A percentile compares a stretch with the other conserved stretches of the same genome.
Evolutionary conservation across 139 green algal genomes (phyloP).

Genomic region (Chlorella sp.): DNA sequence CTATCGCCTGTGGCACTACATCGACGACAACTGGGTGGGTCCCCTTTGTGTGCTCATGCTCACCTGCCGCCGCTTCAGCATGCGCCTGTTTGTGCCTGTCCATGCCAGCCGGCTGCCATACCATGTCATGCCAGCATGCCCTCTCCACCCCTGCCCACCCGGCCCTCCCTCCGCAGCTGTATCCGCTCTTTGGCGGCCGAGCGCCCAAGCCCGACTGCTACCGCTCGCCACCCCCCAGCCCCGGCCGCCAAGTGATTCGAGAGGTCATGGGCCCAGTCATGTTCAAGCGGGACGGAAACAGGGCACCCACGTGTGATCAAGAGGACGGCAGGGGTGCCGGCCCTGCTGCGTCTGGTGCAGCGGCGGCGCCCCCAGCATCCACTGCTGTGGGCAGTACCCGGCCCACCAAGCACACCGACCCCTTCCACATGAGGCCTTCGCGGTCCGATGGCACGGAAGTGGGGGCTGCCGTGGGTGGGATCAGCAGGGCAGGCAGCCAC

Average conservation of each 20-base stretch:
- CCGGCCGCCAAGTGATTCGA: not conserved
- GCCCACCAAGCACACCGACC: not conserved
- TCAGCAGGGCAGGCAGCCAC: not conserved
- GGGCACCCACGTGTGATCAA: no score
- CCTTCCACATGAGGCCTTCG: constrained; percentile 4
- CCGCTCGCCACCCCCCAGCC: constrained; percentile 7
- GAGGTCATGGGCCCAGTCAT: not conserved
- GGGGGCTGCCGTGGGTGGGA: no score
- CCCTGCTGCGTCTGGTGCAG: not conserved
- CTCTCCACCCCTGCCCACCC: no score
- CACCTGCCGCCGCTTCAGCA: no score
- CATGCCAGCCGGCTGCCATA: no score
- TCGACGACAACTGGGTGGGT: not conserved
- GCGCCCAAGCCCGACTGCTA: not conserved
- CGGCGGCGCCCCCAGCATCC: not conserved
- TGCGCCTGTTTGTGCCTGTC: no score
- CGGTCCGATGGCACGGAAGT: not conserved
- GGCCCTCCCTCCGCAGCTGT: not conserved
- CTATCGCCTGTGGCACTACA: constrained; percentile 12
- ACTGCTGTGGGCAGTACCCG: not conserved
- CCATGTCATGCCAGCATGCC: no score
- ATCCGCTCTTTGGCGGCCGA: constrained; percentile 13
- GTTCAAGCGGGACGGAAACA: not conserved
- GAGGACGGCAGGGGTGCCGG: not conserved
- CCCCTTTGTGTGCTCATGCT: no score